Conservation (phyloP, 192 early-diverging fungal genomes). For the Linnemannia zychae region DNA sequence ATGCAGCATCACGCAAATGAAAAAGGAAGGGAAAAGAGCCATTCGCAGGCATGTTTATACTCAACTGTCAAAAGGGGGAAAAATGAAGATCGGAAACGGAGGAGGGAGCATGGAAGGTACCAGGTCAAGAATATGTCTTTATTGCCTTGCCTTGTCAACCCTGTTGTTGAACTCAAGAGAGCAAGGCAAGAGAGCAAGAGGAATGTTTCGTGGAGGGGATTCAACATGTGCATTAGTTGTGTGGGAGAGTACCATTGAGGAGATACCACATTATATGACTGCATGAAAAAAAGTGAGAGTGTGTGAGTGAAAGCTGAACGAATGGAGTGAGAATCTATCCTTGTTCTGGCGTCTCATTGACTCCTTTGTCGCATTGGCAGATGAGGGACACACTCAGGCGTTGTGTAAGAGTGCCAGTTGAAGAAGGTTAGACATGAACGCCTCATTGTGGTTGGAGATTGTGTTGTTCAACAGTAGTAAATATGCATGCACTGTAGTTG, state of each 20-base stretch:
- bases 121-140: neutral
- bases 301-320: neutral
- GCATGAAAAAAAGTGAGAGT: neutral
- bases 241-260: neutral
- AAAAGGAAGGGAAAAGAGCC: no score
- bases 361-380: neutral
- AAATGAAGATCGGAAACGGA: neutral
- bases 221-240: neutral
- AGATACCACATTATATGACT: neutral
- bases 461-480: no score
- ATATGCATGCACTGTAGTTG: no score
- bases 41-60: no score
- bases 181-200: neutral
- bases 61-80: slow-evolving; percentile 18
- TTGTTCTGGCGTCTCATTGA: neutral
- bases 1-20: no score
- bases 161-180: neutral
- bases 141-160: neutral
- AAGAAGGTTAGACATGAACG: no score
- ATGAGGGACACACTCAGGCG: no score
- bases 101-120: slow-evolving; percentile 21
- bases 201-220: neutral
- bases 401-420: no score
- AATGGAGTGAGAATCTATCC: neutral
- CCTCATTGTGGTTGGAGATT: no score